Evolutionary conservation across 2,329 filamentous ascomycete species (phyloP).

Genomic region (Microthyrium microscopicum): DNA sequence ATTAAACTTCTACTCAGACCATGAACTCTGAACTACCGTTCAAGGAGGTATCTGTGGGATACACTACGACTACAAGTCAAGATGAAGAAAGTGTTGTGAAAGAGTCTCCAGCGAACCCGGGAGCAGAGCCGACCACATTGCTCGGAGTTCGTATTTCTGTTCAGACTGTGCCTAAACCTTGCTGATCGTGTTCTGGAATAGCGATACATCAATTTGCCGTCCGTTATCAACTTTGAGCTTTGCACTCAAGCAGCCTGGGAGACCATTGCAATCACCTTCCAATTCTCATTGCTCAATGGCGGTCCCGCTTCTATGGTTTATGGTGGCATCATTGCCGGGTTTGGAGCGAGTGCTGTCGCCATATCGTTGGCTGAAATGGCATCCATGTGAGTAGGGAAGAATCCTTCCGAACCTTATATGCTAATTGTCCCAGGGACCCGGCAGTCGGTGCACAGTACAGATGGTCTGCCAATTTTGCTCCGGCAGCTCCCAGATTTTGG

Average conservation of each 20-base stretch:
- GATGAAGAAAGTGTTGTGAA: too few relatives aligned
- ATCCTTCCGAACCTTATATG: background rate
- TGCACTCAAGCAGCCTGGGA: conserved; percentile 14
- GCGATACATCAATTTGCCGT: too few relatives aligned
- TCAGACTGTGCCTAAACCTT: too few relatives aligned
- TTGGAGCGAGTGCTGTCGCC: conserved; percentile 16
- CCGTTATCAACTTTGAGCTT: too few relatives aligned
- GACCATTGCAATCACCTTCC: conserved; percentile 14
- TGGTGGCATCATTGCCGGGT: conserved; percentile 14
- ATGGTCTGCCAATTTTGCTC: conserved; percentile 17
- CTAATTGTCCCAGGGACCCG: conserved; percentile 13
- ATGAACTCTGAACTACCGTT: too few relatives aligned
- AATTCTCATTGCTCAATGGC: conserved; percentile 16
- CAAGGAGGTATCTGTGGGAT: too few relatives aligned
- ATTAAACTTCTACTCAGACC: too few relatives aligned
- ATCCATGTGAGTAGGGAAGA: conserved; percentile 13
- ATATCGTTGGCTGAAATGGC: conserved; percentile 18
- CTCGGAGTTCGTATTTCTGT: too few relatives aligned
- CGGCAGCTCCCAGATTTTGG: conserved; percentile 13
- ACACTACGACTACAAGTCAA: too few relatives aligned
- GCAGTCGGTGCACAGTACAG: conserved; percentile 19
- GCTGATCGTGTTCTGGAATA: too few relatives aligned
- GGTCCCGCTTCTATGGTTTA: conserved; percentile 17
- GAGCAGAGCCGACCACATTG: too few relatives aligned
- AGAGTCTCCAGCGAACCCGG: too few relatives aligned